Conservation (phyloP, 2,329 filamentous ascomycete species). For the Fusarium sp. region DNA sequence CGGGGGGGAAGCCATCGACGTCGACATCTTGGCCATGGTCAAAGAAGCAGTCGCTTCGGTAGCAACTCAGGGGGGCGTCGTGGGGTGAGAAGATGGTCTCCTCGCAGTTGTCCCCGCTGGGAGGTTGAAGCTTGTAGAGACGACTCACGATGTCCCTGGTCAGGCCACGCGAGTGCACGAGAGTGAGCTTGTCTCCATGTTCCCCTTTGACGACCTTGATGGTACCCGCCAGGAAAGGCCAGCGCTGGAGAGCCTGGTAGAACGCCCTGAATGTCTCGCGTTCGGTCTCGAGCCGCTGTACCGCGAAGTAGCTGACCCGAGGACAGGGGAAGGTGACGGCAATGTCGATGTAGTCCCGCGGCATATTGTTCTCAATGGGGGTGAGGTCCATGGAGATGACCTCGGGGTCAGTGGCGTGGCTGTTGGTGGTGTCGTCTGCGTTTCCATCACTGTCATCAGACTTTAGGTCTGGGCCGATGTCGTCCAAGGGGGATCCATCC, state of each 20-base stretch:
- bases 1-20: conserved; percentile 1
- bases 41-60: conserved; percentile 12
- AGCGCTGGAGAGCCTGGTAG: conserved; percentile 16
- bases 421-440: not conserved
- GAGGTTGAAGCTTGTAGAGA: not conserved
- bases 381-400: conserved; percentile 20
- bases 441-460: not conserved
- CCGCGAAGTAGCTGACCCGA: not conserved
- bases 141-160: not conserved
- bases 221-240: conserved; percentile 29
- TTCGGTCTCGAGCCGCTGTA: not conserved
- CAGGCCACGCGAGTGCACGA: conserved; percentile 12
- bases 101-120: not conserved
- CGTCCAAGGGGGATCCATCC: not conserved
- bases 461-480: not conserved
- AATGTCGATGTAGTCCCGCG: conserved; percentile 29
- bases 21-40: conserved; percentile 5
- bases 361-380: conserved; percentile 28
- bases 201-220: conserved; percentile 2
- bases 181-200: not conserved
- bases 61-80: not conserved
- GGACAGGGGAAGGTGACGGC: conserved; percentile 17
- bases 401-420: not conserved
- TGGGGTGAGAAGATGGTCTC: not conserved
- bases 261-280: not conserved